A percentile compares a stretch with the other conserved stretches of the same genome.
These are phyloP conservation scores for Thermothielavioides terrestris DNA, from an alignment of 495 filamentous ascomycete genomes.

Conservation along the genomic window DNA sequence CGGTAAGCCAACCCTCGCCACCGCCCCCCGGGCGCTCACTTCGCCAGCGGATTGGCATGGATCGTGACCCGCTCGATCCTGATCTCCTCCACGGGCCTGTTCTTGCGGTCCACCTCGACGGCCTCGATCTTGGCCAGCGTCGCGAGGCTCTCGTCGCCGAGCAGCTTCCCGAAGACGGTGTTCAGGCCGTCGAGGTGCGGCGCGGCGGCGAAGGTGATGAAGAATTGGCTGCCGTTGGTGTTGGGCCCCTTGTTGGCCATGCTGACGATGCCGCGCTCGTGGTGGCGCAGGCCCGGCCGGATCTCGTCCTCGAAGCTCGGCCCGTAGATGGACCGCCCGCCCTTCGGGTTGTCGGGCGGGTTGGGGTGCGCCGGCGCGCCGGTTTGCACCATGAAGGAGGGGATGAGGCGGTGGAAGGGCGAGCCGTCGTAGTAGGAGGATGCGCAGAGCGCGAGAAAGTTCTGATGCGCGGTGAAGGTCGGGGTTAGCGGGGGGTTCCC, in stretches of 20 bases:
- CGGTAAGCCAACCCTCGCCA: no score
- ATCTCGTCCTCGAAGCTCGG: slow-evolving; percentile 88
- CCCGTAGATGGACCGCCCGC: slow-evolving; percentile 78
- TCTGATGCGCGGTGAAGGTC: slow-evolving; percentile 45
- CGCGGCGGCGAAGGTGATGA: slow-evolving; percentile 74
- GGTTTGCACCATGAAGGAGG: slow-evolving; percentile 86
- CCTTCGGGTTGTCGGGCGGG: slow-evolving; percentile 56
- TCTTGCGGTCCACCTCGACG: slow-evolving; percentile 84
- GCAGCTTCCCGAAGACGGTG: slow-evolving; percentile 83
- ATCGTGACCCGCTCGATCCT: slow-evolving; percentile 71
- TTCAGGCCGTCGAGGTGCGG: slow-evolving; percentile 92
- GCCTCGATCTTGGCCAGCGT: slow-evolving; percentile 70
- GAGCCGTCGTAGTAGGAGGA: slow-evolving; percentile 76
- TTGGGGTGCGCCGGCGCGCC: slow-evolving; percentile 63
- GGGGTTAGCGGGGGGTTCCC: neutral
- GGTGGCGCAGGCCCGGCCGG: slow-evolving; percentile 72
- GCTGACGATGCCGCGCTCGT: slow-evolving; percentile 73
- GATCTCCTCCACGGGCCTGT: slow-evolving; percentile 61
- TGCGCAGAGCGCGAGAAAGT: slow-evolving; percentile 94
- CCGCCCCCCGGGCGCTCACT: no score
- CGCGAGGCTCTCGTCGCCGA: slow-evolving; percentile 52
- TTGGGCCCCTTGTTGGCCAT: slow-evolving; percentile 89
- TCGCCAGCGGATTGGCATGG: slow-evolving; percentile 89
- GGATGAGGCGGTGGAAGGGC: slow-evolving; percentile 86
- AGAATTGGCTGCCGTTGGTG: slow-evolving; percentile 95